These are phyloP conservation scores for Leccinum uliginosum DNA, from an alignment of 768 basidiomycete species.

Conservation along the genomic window DNA sequence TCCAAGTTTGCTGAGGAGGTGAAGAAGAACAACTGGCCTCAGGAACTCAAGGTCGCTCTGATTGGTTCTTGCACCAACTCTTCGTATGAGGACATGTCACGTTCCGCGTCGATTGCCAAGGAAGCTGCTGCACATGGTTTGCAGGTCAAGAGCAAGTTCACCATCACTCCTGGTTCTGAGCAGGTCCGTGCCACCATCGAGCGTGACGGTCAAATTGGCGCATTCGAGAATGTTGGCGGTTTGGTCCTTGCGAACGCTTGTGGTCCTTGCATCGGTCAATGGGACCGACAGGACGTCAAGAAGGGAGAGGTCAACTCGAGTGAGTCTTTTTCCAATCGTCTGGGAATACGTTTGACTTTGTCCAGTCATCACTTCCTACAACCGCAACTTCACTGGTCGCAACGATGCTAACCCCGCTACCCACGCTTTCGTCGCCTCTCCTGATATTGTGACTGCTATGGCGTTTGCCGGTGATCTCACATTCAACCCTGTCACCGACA, in stretches of 20 bases:
- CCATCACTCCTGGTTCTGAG: slow-evolving; percentile 97
- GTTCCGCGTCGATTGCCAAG: slow-evolving; percentile 89
- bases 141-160: slow-evolving; percentile 88
- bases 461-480: slow-evolving; percentile 90
- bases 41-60: slow-evolving; percentile 93
- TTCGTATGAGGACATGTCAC: slow-evolving; percentile 99
- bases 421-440: slow-evolving; percentile 92
- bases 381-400: slow-evolving; percentile 99
- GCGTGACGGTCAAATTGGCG: slow-evolving; percentile 88
- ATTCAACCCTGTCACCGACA: slow-evolving; percentile 96
- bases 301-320: slow-evolving; percentile 97
- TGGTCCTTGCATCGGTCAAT: slow-evolving; percentile 99
- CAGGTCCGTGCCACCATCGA: slow-evolving; percentile 97
- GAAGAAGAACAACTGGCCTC: slow-evolving; percentile 95
- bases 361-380: slow-evolving; percentile 96
- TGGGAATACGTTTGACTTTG: neutral
- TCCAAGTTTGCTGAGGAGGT: slow-evolving; percentile 91
- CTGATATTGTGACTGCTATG: slow-evolving; percentile 95
- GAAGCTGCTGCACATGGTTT: slow-evolving; percentile 89
- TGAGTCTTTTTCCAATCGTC: slow-evolving; percentile 35
- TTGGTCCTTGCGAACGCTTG: slow-evolving; percentile 97
- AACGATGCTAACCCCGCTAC: slow-evolving; percentile 99
- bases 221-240: slow-evolving; percentile 86
- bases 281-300: slow-evolving; percentile 95
- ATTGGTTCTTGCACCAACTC: slow-evolving; percentile 99